Base-by-base conservation (phyloP, 1,284 basidiomycete species). In the Sporisorium scitamineum region DNA sequence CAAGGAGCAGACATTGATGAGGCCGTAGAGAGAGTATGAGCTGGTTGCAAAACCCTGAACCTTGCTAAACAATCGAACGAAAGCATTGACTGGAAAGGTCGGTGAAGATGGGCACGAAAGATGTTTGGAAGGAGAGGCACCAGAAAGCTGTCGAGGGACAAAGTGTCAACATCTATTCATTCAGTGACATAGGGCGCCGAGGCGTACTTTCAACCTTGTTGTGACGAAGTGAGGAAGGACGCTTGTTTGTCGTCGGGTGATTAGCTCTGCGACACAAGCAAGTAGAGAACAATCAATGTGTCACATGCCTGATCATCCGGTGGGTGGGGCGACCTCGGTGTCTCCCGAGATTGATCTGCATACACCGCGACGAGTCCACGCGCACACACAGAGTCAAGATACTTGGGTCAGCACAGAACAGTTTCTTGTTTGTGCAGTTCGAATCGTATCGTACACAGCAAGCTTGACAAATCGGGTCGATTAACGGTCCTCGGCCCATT, bases 401-500 rank as follows among this genome's bases (percentile, higher is more conserved):
- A 5, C 16, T 5, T 11, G 14, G 31, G 26, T 18, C 42, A 20
- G 54, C 16, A 31, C 14, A 16, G 22, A 22, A 6, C 5, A 34
- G 6, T 31, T 50, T 29, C 22, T 37, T 57, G 32, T 57, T 58
- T 57, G 47, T 50, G 29, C 50, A 26, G 18, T 24, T 34, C 24
- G 18, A 48, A 22, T 22, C 24, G 41, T 48, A 54, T 50, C 55
- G 56, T 39, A 60, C 32, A 60, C 22, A 8, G 11, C n/a, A 32
- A 18, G 22, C 34, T 31, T 44, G 34, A 16, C 32, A 32, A 20
- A 24, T 18, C 18, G 42, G 10, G 20, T 37, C 16, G 55, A 44
- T 78, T 42, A 84, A 53, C 82, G 82, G 64, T 84, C 82, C 64
- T 84, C 82, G 56, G 82, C 82, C 82, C 82, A 84, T 79, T 84